Evolutionary conservation across 805 yeast genomes (phyloP).

Genomic region (Hanseniaspora thailandica): DNA sequence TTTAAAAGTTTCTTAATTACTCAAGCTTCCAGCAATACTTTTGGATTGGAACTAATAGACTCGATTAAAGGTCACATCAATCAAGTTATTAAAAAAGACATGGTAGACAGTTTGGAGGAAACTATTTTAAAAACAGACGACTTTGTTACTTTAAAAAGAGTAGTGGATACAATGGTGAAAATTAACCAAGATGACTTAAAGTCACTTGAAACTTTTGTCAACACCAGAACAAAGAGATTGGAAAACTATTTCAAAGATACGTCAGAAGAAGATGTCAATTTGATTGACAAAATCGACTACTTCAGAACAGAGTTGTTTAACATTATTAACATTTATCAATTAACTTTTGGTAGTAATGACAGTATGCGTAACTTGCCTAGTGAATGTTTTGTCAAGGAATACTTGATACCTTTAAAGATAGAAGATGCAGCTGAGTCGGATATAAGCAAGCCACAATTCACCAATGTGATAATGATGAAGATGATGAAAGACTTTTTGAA

Average conservation of each 20-base stretch:
- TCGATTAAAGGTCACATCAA: conserved; percentile 23
- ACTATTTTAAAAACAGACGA: conserved; percentile 44
- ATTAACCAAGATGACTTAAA: conserved; percentile 51
- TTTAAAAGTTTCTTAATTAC: conserved; percentile 43
- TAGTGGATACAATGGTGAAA: conserved; percentile 6
- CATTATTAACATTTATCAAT: conserved; percentile 23
- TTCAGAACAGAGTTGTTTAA: conserved; percentile 52
- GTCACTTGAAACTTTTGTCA: conserved; percentile 54
- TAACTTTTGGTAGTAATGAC: conserved; percentile 18
- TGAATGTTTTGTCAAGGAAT: conserved; percentile 8
- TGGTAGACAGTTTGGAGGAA: conserved; percentile 61
- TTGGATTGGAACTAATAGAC: conserved; percentile 22
- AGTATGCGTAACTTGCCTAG: conserved; percentile 17
- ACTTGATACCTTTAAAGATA: background rate
- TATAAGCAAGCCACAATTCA: conserved; percentile 18
- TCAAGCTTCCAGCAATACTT: conserved; percentile 25
- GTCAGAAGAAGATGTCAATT: conserved; percentile 23
- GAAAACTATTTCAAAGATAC: conserved; percentile 19
- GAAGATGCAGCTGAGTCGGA: conserved; percentile 23
- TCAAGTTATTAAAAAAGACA: conserved; percentile 33
- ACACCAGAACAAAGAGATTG: conserved; percentile 40
- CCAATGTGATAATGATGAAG: conserved; percentile 22
- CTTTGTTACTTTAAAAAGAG: conserved; percentile 22
- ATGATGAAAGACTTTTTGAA: conserved; percentile 27
- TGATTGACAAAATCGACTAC: conserved; percentile 72